Percentiles rank a stretch among this genome's conserved stretches.
phyloP scores from a whole-genome alignment of 2,329 filamentous ascomycete species.

The Lasiodiplodia theobromae region DNA sequence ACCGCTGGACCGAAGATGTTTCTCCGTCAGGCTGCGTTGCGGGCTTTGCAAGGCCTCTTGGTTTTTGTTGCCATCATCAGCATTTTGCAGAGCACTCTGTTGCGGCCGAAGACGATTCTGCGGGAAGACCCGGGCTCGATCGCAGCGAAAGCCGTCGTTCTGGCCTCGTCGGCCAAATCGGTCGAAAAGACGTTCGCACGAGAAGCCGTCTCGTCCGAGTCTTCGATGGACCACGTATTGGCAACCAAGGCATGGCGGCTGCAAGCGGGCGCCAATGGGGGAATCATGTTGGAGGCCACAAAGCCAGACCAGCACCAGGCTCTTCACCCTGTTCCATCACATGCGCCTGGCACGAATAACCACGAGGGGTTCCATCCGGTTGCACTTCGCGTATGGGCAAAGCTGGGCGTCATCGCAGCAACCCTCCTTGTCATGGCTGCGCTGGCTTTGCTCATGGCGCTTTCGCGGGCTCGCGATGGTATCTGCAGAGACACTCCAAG shows the following conservation, averaged over 20 bases:
- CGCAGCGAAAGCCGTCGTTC: conserved; percentile 3
- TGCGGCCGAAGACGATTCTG: conserved; percentile 12
- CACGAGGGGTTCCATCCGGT: conserved; percentile 17
- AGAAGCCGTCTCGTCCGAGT: conserved; percentile 1
- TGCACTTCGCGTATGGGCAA: conserved; percentile 8
- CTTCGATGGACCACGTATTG: not conserved
- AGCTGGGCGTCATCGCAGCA: conserved; percentile 12
- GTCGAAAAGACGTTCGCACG: conserved; percentile 9
- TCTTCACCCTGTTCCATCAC: not conserved
- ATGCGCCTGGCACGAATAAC: not conserved
- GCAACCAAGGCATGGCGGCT: conserved; percentile 17
- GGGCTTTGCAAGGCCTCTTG: conserved; percentile 11
- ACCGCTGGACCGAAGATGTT: conserved; percentile 12
- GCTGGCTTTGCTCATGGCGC: conserved; percentile 5
- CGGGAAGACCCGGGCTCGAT: conserved; percentile 23
- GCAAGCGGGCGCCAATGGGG: not conserved
- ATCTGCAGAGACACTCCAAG: not conserved
- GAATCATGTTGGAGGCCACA: conserved; percentile 10
- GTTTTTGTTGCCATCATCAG: conserved; percentile 5
- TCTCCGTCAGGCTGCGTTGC: conserved; percentile 5
- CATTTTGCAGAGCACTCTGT: conserved; percentile 11
- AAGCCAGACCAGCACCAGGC: not conserved
- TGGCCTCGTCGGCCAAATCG: not conserved
- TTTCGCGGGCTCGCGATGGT: not conserved
- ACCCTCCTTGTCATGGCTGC: conserved; percentile 1